phyloP scores from a whole-genome alignment of 345 rosid genomes.

The Mangifera indica region DNA sequence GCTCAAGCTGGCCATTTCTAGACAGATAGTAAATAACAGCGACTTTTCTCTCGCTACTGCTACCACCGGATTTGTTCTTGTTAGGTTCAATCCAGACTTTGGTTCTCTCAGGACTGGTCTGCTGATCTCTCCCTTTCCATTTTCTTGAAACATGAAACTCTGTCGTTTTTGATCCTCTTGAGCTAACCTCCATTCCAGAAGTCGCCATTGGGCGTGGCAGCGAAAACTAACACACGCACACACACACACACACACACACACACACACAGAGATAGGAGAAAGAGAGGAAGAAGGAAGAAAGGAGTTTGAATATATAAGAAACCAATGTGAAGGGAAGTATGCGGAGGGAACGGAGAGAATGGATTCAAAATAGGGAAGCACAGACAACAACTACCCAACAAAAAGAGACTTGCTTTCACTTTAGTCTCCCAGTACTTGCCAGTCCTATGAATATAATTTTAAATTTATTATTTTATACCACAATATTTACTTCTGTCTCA shows the following conservation, averaged over 20 bases:
- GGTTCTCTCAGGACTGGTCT: constrained; percentile 69
- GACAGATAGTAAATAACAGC: constrained; percentile 83
- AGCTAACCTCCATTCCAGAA: constrained; percentile 37
- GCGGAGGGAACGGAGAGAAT: neutral
- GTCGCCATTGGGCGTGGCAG: neutral
- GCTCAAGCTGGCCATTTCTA: constrained; percentile 90
- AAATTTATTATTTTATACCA: neutral
- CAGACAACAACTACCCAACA: constrained; percentile 60
- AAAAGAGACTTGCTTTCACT: constrained; percentile 22
- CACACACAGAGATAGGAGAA: too few relatives aligned
- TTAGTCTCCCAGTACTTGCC: constrained; percentile 28
- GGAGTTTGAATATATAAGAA: constrained; percentile 10
- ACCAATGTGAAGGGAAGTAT: constrained; percentile 8
- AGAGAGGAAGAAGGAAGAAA: constrained; percentile 1
- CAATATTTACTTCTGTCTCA: neutral
- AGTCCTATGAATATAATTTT: constrained; percentile 11
- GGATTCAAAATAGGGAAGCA: constrained; percentile 51
- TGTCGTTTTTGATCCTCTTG: constrained; percentile 32
- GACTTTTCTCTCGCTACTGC: constrained; percentile 34
- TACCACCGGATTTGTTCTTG: constrained; percentile 23
- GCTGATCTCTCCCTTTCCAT: constrained; percentile 38
- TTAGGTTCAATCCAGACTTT: constrained; percentile 54
- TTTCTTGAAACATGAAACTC: constrained; percentile 31
- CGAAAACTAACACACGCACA: neutral
- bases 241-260: neutral